Evolutionary conservation across 208 protist species (phyloP).

Genomic region (Crithidia thermophila): DNA sequence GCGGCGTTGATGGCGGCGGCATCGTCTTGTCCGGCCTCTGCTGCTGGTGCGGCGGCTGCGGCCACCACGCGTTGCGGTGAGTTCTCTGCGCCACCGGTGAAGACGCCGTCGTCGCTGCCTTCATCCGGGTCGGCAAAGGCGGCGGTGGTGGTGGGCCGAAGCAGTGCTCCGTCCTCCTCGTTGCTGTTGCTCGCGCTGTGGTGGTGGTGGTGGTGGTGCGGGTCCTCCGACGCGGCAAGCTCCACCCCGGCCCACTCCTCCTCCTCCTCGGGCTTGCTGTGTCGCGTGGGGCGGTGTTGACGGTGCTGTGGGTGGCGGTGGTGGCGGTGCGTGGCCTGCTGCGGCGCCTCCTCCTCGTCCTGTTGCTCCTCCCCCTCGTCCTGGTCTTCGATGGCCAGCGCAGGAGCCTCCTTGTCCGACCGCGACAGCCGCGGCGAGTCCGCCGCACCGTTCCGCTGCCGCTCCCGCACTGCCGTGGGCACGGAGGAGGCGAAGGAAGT

Average conservation of each 20-base stretch:
- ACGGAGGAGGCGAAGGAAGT: slow-evolving; percentile 23
- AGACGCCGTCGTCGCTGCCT: neutral
- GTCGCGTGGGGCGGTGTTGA: neutral
- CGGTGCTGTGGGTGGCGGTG: too few species aligned
- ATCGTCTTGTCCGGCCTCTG: neutral
- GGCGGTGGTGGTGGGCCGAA: slow-evolving; percentile 1
- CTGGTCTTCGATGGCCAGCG: too few species aligned
- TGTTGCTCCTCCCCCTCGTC: too few species aligned
- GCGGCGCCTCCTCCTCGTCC: too few species aligned
- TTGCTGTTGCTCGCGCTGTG: neutral
- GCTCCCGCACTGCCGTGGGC: slow-evolving; percentile 20
- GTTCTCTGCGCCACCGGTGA: neutral
- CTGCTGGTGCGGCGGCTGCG: neutral
- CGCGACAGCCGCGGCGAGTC: too few species aligned
- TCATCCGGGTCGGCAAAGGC: neutral
- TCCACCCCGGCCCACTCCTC: neutral
- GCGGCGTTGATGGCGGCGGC: slow-evolving; percentile 5
- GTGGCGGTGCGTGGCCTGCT: too few species aligned
- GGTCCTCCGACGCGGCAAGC: too few species aligned
- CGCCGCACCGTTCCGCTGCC: neutral
- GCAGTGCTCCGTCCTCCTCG: neutral
- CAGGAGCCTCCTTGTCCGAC: too few species aligned
- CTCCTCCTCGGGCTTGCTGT: neutral
- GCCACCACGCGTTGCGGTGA: too few species aligned
- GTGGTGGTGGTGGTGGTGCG: neutral